A percentile compares a stretch with the other conserved stretches of the same genome.
phyloP scores from a whole-genome alignment of 441 rosid genomes.

The Omphalea diandra region DNA sequence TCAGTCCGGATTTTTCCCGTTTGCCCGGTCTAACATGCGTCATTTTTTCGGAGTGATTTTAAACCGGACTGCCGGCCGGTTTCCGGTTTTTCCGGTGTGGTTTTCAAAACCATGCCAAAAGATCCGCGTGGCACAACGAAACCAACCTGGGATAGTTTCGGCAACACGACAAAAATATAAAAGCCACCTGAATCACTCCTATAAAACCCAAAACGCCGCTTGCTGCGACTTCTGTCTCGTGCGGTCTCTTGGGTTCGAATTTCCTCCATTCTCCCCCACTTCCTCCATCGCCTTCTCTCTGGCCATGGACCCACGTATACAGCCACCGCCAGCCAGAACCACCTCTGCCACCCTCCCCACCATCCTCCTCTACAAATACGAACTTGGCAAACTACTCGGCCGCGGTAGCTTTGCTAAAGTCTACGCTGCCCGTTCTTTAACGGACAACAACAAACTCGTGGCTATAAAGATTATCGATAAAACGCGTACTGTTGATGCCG shows the following conservation, averaged over 20 bases:
- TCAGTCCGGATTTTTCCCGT: too few species aligned
- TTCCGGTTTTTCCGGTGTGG: too few species aligned
- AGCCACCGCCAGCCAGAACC: not conserved
- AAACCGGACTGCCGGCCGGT: too few species aligned
- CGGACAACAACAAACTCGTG: slow-evolving; percentile 40
- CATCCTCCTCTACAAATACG: slow-evolving; percentile 60
- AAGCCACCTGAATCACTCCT: too few species aligned
- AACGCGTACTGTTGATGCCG: slow-evolving; percentile 29
- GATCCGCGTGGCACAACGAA: too few species aligned
- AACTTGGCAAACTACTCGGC: slow-evolving; percentile 60
- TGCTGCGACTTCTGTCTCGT: not conserved
- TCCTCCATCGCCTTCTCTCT: slow-evolving; percentile 9
- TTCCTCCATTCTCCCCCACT: not conserved
- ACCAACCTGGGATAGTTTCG: too few species aligned
- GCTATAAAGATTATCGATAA: slow-evolving; percentile 36
- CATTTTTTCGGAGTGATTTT: too few species aligned
- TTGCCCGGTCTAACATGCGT: too few species aligned
- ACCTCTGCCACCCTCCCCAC: slow-evolving; percentile 21
- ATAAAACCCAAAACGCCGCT: not conserved
- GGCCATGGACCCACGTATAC: slow-evolving; percentile 26
- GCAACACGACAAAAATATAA: too few species aligned
- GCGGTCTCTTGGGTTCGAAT: not conserved
- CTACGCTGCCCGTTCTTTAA: slow-evolving; percentile 48
- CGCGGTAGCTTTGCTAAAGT: slow-evolving; percentile 78
- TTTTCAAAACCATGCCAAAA: too few species aligned